Evolutionary conservation across 768 basidiomycete genomes (phyloP), one percentile per base, ranked within the genome.

Genomic region (Lentinula sp.): DNA sequence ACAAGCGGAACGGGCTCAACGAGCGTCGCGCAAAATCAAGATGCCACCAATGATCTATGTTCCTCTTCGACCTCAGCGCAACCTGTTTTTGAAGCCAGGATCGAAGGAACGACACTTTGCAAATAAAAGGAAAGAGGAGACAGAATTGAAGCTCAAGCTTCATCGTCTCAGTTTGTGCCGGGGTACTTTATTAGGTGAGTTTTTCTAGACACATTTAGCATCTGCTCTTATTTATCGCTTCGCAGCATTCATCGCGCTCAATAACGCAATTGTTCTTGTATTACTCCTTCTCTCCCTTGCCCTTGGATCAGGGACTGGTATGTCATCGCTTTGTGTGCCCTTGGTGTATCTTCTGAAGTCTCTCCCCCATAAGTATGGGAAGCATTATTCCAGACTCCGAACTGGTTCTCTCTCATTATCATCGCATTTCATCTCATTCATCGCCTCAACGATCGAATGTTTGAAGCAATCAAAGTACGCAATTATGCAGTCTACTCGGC

Each of bases 371-470:
- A 48, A 56, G 56, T 46, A 13, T 46, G 56, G 56, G 56, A 66
- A 43, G 59, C 65, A 5, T 59, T 35, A 16, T 65, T 65, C 18
- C 61, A 67, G 43, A 62, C 61, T 46, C 43, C 67, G 7, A 58
- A 59, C 35, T 54, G 67, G 65, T 43, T 70, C 42, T 57, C 61
- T 16, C 52, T 66, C 9, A 65, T 70, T 10, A 57, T 63, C 35
- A 54, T 68, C 15, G 64, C 60, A 23, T 37, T 61, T 13, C 57
- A 63, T 53, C 37, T 65, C 13, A 21, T 68, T 8, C 70, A 69
- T 50, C 65, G 66, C 9, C 39, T 66, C 4, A 56, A 46, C 28
- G 46, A 59, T 28, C 63, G 62, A 13, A 61, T 45, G 42, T 49
- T 56, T 53, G 21, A 59, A 43, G 59, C 23, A 54, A 28, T 60